Evolutionary conservation across 176 grass and related monocot genomes (phyloP), one percentile per base, ranked within the genome.

Genomic region (Eleusine coracana): DNA sequence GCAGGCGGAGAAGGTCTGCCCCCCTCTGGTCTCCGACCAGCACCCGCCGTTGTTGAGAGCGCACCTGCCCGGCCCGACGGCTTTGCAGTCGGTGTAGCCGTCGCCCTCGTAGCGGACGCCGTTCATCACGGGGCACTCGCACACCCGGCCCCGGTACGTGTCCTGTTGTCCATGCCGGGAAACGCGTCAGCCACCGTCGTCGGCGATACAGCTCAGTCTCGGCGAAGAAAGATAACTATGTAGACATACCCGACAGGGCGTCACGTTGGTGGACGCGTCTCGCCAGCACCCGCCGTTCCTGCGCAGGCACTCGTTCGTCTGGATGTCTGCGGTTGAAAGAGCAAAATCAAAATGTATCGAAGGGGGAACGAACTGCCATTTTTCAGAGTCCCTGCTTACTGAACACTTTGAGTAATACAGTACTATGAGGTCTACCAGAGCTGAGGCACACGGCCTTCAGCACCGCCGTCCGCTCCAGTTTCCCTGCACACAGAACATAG

Each of bases 371-470:
- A n/a, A n/a, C 16, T 45, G 68, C 11, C 54, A 41, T 12, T 1
- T 0, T 49, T 2, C 27, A 6, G 7, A 1, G 14, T 67, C 6
- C 0, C 21, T 6, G 68, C 6, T 5, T 0, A 28, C 29, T 60
- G 34, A 5, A 81, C 38, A 42, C 25, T 72, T n/a, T 18, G n/a
- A 63, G 75, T 23, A 10, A 14, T n/a, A n/a, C n/a, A n/a, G n/a
- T n/a, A n/a, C n/a, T 56, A 16, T 65, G 76, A 65, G 59, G 23
- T 21, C 2, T 51, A 98, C 96, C 91, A 73, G 45, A 80, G 83
- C 85, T 99, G 34, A 99, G 82, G 83, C 96, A 99, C 18, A 99
- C 75, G 5, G 96, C 93, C 75, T 89, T 99, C n/a, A 99, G 96
- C 76, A 96, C 96, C 18, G 89, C 89, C 79, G 85, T 92, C 29